Evolutionary conservation across 768 basidiomycete genomes (phyloP).

Genomic region (Panaeolus cyanescens): DNA sequence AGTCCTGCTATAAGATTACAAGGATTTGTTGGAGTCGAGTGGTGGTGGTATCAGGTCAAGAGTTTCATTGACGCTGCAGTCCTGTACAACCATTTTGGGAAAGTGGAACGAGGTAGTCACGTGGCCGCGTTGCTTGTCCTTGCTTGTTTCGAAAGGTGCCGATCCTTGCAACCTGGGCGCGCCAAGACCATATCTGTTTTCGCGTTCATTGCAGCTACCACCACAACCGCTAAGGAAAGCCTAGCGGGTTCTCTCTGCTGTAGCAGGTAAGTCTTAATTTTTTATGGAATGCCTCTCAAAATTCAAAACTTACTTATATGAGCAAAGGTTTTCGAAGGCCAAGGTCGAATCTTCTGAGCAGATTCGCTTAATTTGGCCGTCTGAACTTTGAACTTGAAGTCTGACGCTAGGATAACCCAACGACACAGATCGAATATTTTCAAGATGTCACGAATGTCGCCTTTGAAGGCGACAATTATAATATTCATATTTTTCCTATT

Average conservation of each 20-base stretch:
- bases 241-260: background rate
- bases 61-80: background rate
- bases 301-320: background rate
- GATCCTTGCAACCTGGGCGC: background rate
- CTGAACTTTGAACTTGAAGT: too few species aligned
- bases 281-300: background rate
- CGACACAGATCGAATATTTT: background rate
- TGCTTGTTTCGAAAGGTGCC: background rate
- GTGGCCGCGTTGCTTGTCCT: background rate
- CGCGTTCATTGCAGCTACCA: background rate
- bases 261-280: background rate
- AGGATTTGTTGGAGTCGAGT: background rate
- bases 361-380: too few species aligned
- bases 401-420: too few species aligned
- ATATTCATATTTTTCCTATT: background rate
- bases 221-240: background rate
- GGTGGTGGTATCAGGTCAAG: background rate
- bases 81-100: background rate
- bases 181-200: background rate
- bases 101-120: background rate
- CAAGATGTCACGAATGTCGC: background rate
- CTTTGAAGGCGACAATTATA: background rate
- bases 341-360: too few species aligned
- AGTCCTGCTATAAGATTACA: background rate
- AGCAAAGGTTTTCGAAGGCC: too few species aligned